Conservation (phyloP, 495 filamentous ascomycete species). For the Oidiodendron maius region DNA sequence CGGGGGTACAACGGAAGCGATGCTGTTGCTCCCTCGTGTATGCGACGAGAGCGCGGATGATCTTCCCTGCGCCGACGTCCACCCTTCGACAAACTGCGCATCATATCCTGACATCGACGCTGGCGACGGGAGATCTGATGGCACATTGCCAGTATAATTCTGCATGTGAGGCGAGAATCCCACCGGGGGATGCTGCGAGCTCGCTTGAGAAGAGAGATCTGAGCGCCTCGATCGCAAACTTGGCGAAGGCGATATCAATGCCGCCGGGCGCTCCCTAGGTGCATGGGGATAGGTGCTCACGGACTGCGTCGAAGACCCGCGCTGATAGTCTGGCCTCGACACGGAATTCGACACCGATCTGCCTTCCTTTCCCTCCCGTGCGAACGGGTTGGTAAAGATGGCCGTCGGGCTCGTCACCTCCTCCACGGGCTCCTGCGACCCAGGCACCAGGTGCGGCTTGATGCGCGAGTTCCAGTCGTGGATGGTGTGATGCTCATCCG, state of each 20-base stretch:
- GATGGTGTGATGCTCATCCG: slow-evolving; percentile 20
- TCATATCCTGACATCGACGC: slow-evolving; percentile 43
- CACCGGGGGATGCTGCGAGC: slow-evolving; percentile 33
- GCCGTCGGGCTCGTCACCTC: slow-evolving; percentile 4
- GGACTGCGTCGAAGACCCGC: slow-evolving; percentile 2
- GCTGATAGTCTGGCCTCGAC: slow-evolving; percentile 7
- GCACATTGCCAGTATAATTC: slow-evolving; percentile 37
- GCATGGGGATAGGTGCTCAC: slow-evolving; percentile 14
- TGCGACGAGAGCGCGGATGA: slow-evolving; percentile 40
- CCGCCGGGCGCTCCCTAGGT: slow-evolving; percentile 16
- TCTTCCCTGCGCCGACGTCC: slow-evolving; percentile 50
- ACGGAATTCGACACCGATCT: not conserved
- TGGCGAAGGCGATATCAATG: slow-evolving; percentile 31
- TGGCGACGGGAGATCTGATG: slow-evolving; percentile 46
- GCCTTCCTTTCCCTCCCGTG: slow-evolving; percentile 3
- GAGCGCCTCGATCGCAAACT: slow-evolving; percentile 48
- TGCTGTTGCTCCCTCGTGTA: slow-evolving; percentile 28
- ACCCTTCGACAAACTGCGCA: slow-evolving; percentile 49
- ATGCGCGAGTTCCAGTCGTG: slow-evolving; percentile 19
- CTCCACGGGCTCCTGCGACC: not conserved
- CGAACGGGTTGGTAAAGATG: slow-evolving; percentile 23
- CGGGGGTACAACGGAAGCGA: slow-evolving; percentile 20
- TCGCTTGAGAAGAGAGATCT: slow-evolving; percentile 46
- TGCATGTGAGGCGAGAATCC: slow-evolving; percentile 16
- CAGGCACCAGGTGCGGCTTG: slow-evolving; percentile 14